Percentiles rank a stretch among this genome's conserved stretches.
Evolutionary conservation across 2,329 filamentous ascomycete species (phyloP).

Genomic region (Neurospora crassa): DNA sequence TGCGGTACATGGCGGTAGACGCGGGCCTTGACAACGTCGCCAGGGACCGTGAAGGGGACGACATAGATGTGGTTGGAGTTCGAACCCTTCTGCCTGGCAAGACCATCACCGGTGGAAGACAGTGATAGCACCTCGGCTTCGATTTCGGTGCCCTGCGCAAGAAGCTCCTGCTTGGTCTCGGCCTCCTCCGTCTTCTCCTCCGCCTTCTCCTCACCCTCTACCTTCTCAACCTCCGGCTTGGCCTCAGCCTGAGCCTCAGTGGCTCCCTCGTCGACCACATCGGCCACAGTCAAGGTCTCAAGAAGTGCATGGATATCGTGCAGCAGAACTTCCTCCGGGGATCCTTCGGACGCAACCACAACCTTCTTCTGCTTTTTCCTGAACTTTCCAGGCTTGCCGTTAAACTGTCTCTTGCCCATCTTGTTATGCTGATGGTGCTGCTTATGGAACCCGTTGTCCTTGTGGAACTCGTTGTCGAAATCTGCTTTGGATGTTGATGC

Average conservation of each 20-base stretch:
- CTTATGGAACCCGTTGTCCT: neutral
- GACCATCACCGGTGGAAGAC: slow-evolving; percentile 85
- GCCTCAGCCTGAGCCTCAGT: slow-evolving; percentile 13
- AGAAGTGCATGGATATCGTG: slow-evolving; percentile 51
- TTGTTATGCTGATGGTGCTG: neutral
- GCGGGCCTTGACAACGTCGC: slow-evolving; percentile 71
- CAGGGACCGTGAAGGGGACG: slow-evolving; percentile 80
- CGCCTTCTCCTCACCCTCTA: slow-evolving; percentile 18
- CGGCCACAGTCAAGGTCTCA: slow-evolving; percentile 29
- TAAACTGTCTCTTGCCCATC: slow-evolving; percentile 9
- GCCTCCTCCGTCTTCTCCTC: slow-evolving; percentile 14
- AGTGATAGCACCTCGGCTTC: slow-evolving; percentile 74
- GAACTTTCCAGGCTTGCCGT: slow-evolving; percentile 8
- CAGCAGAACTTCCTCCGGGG: slow-evolving; percentile 56
- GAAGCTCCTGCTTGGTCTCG: slow-evolving; percentile 42
- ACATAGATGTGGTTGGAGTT: slow-evolving; percentile 62
- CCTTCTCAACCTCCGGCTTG: neutral
- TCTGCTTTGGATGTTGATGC: neutral
- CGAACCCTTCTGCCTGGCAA: slow-evolving; percentile 61
- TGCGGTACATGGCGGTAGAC: slow-evolving; percentile 61
- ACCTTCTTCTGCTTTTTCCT: slow-evolving; percentile 46
- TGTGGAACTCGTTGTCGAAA: neutral
- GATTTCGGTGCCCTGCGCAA: slow-evolving; percentile 55
- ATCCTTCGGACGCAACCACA: slow-evolving; percentile 45
- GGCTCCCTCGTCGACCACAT: slow-evolving; percentile 17